Conservation (phyloP, 1,284 basidiomycete species). For the Rhodotorula sp. region DNA sequence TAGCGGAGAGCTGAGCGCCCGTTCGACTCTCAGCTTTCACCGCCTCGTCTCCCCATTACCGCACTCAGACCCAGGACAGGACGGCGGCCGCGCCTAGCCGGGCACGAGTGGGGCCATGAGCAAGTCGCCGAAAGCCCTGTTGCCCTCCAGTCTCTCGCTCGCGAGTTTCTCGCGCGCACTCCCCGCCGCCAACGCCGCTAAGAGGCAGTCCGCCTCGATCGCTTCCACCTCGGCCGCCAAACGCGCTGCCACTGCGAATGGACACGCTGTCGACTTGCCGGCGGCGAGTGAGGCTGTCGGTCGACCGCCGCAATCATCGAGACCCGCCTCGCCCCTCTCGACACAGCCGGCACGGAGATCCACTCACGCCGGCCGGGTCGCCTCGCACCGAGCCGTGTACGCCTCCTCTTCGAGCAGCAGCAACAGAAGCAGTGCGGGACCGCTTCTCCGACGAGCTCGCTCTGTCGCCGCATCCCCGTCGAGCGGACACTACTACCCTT, state of each 20-base stretch:
- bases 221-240: neutral
- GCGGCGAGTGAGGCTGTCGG: too few relatives aligned
- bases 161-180: conserved; percentile 27
- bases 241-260: neutral
- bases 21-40: neutral
- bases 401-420: neutral
- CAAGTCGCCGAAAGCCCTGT: conserved; percentile 31
- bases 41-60: neutral
- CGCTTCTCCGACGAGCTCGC: neutral
- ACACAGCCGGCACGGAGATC: too few relatives aligned
- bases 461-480: neutral
- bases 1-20: too few relatives aligned
- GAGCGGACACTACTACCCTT: neutral
- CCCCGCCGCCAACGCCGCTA: neutral
- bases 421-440: neutral
- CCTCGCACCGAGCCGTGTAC: neutral
- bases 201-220: neutral
- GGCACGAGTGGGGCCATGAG: neutral
- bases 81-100: too few relatives aligned
- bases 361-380: too few relatives aligned
- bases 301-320: too few relatives aligned
- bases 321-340: too few relatives aligned
- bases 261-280: neutral
- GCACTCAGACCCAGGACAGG: too few relatives aligned
- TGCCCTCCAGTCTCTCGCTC: conserved; percentile 34